Base-by-base conservation (phyloP, 1,284 basidiomycete genomes). In the Erythrobasidium hasegawianum region DNA sequence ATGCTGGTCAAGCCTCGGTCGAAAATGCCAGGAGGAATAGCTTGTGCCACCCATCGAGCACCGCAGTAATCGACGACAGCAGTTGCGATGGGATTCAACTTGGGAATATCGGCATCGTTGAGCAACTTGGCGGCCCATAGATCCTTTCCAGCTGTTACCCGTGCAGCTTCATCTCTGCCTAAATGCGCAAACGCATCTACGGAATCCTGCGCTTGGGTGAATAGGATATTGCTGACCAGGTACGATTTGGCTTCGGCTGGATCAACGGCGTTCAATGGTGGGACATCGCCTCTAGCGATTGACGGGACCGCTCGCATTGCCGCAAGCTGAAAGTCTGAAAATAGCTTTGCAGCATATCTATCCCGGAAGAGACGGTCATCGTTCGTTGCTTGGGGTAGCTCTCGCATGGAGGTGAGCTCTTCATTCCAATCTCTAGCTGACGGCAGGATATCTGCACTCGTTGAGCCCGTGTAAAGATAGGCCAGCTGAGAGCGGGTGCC, bases 381-480 rank as follows among this genome's bases (percentile, higher is more conserved):
- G 64, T 81, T 79, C 14, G 75, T 79, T 26, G 75, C 72, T 64
- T 77, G 76, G 10, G 82, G 81, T 45, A 83, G 75, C 75, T 84
- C 83, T 58, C 80, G 77, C 69, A 81, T 79, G 41, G 81, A 80
- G 69, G 82, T 81, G 41, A 83, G 79, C 76, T 84, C 83, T 71
- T 84, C 83, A 74, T 83, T 83, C 83, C 83, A 84, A 73, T 84
- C 83, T 61, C 83, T 77, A 3, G 81, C 80, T 20, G 77, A 78
- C 59, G 83, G 82, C 81, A 26, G 79, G 76, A 1, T 77, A 55
- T 40, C 72, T 62, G 47, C 70, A 55, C 14, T 77, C 61, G 75
- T 79, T 45, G 80, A 81, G 33, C 82, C 82, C 0, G 81, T 81
- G 70, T 82, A 78, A 45, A 83, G 77, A 78, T 81, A 84, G 2